Base-by-base conservation (phyloP, 805 yeast genomes). In the Ascoidea asiatica region DNA sequence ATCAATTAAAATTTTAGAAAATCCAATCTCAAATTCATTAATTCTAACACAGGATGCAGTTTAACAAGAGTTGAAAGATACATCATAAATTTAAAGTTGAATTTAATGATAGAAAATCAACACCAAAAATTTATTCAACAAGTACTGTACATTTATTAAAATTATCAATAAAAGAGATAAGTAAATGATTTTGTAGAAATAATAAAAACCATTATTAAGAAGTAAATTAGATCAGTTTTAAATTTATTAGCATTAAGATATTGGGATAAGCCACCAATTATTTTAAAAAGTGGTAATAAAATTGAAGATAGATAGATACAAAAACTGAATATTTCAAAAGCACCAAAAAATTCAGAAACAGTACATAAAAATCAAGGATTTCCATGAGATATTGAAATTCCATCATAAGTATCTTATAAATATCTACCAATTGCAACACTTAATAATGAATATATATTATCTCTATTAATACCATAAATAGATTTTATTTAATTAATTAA, bases 31-130 rank as follows among this genome's bases (percentile, higher is more conserved):
- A 1, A 72, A 73, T 43, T 84, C 94, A 1, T 69, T 92, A 45
- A 80, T 79, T 50, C 97, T 97, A 20, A 88, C 97, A 13, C 86
- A 87, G 43, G 69, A 73, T 40, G 71, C 89, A 5, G 90, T 92
- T 43, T 85, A 84, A 49, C 89, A 79, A 56, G 98, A 92, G 60
- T 71, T 89, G 40, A 98, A 94, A 59, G 98, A 94, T 55, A 77
- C 97, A 0, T 67, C 92, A 1, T 92, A 79, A 81, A 58, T 92
- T 87, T 66, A 92, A 92, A 60, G 99, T 92, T 20, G 97, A 92
- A 61, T 92, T 88, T 63, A 92, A 92, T 58, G 99, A 92, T 61
- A 75, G 97, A 44, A 85, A 82, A 35, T 69, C 94, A 50, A 92
- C 99, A 0, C 95, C 97, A 15, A 90, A 88, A 56, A 86, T 95